Percentiles rank a stretch among this genome's conserved stretches.
phyloP scores from a whole-genome alignment of 2,329 filamentous ascomycete genomes.

The Aspergillus sp. region DNA sequence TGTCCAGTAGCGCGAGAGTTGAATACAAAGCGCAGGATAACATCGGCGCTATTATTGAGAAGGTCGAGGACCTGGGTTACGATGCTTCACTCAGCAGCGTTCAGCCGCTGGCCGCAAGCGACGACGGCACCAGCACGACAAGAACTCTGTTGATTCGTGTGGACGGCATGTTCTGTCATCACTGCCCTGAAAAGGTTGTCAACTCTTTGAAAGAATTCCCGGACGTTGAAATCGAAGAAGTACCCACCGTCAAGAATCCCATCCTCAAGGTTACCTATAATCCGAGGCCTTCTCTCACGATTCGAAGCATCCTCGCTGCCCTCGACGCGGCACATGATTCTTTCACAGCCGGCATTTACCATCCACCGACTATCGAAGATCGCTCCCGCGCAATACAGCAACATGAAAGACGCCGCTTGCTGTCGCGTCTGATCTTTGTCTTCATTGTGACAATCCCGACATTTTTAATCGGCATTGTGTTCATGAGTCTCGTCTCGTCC shows the following conservation, averaged over 20 bases:
- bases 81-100: slow-evolving; percentile 50
- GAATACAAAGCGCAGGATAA: slow-evolving; percentile 41
- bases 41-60: slow-evolving; percentile 36
- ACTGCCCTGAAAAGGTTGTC: slow-evolving; percentile 50
- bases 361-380: slow-evolving; percentile 75
- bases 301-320: slow-evolving; percentile 61
- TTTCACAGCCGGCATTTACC: slow-evolving; percentile 62
- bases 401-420: slow-evolving; percentile 58
- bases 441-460: slow-evolving; percentile 65
- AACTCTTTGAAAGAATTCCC: slow-evolving; percentile 38
- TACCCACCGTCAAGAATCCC: slow-evolving; percentile 52
- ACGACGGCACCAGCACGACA: slow-evolving; percentile 20
- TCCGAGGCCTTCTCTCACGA: slow-evolving; percentile 58
- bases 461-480: slow-evolving; percentile 79
- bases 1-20: slow-evolving; percentile 43
- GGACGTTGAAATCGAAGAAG: slow-evolving; percentile 29
- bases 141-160: slow-evolving; percentile 57
- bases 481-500: slow-evolving; percentile 69
- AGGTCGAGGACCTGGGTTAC: slow-evolving; percentile 54
- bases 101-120: slow-evolving; percentile 18
- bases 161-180: slow-evolving; percentile 64
- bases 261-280: slow-evolving; percentile 62
- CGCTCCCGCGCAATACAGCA: slow-evolving; percentile 63
- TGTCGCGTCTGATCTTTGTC: slow-evolving; percentile 62
- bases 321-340: slow-evolving; percentile 58